Evolutionary conservation across 1,284 basidiomycete genomes (phyloP).

Genomic region (Wolfiporia cocos): DNA sequence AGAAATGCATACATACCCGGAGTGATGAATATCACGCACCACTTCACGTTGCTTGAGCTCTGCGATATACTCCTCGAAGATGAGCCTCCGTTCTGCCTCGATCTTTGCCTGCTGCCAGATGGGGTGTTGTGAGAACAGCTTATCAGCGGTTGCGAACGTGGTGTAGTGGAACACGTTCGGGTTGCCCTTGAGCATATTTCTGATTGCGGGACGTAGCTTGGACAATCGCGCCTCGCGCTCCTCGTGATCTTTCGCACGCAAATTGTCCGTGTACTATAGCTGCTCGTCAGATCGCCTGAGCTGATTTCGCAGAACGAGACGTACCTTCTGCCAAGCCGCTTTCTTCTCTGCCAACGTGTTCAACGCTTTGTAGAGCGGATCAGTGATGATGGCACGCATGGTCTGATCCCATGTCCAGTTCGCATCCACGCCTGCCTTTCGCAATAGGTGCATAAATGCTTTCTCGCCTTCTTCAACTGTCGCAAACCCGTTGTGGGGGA

Average conservation of each 20-base stretch:
- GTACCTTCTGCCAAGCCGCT: conserved; percentile 84
- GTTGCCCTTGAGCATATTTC: conserved; percentile 80
- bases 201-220: conserved; percentile 77
- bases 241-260: conserved; percentile 67
- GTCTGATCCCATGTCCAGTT: conserved; percentile 98
- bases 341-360: conserved; percentile 95
- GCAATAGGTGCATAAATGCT: conserved; percentile 87
- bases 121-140: conserved; percentile 75
- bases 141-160: conserved; percentile 83
- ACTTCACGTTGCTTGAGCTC: conserved; percentile 84
- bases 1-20: conserved; percentile 3
- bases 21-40: conserved; percentile 38
- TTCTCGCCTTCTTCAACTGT: conserved; percentile 89
- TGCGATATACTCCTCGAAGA: conserved; percentile 86
- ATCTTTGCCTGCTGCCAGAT: conserved; percentile 85
- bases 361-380: conserved; percentile 94
- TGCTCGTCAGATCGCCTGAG: not conserved
- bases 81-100: conserved; percentile 75
- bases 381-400: conserved; percentile 96
- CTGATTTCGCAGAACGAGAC: no score
- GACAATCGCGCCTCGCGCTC: conserved; percentile 76
- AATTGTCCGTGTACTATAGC: conserved; percentile 61
- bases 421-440: conserved; percentile 84
- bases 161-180: conserved; percentile 85
- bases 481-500: conserved; percentile 83